A percentile compares a stretch with the other conserved stretches of the same genome.
These are phyloP conservation scores for Pittosporum tobira DNA, from an alignment of 129 eudicot species.

Conservation along the genomic window DNA sequence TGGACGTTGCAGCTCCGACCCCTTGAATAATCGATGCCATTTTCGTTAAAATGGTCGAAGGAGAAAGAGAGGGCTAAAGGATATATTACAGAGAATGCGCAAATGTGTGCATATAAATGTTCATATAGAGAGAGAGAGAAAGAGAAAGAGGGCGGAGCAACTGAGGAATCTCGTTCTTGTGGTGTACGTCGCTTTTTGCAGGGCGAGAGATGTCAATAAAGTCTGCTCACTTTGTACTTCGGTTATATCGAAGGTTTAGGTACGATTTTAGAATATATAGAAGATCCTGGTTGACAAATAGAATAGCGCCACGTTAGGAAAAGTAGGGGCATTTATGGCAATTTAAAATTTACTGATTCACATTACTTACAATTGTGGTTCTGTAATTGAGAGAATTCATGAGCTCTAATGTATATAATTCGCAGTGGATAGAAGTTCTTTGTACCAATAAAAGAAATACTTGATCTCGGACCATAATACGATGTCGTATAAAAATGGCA, in stretches of 20 bases:
- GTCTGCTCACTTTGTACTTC: not conserved
- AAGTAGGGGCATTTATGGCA: not conserved
- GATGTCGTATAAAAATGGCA: not conserved
- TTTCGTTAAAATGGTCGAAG: not conserved
- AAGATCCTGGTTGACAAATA: not conserved
- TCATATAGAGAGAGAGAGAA: not conserved
- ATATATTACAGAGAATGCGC: not conserved
- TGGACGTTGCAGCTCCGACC: conserved; percentile 28
- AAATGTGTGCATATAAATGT: not conserved
- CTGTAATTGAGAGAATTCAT: not conserved
- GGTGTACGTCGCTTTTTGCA: not conserved
- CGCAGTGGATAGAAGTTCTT: too few species aligned
- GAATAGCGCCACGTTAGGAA: not conserved
- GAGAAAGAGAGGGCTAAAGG: not conserved
- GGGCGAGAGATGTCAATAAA: not conserved
- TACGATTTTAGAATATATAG: not conserved
- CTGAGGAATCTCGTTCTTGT: not conserved
- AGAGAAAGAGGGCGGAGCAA: conserved; percentile 8
- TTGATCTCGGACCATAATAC: not conserved
- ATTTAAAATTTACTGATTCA: too few species aligned
- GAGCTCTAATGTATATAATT: too few species aligned
- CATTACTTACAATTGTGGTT: too few species aligned
- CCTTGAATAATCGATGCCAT: conserved; percentile 47
- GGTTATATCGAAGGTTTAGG: not conserved
- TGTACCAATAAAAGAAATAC: too few species aligned